phyloP scores from a whole-genome alignment of 768 basidiomycete species.

The Coprinellus micaceus region DNA sequence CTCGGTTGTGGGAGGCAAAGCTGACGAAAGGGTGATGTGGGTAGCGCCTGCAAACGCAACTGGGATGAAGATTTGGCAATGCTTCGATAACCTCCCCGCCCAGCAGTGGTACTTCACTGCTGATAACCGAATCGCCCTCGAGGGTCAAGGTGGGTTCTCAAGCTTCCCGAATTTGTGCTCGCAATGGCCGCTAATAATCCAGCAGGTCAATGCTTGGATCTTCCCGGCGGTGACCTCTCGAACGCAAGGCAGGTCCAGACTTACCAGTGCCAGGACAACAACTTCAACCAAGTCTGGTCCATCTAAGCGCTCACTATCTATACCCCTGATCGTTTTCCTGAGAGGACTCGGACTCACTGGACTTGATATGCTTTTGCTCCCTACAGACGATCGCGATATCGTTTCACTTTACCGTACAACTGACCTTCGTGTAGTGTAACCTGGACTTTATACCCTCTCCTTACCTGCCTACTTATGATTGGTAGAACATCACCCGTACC shows the following conservation, averaged over 20 bases:
- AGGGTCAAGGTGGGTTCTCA: constrained; percentile 19
- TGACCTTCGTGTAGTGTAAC: no score
- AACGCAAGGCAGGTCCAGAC: constrained; percentile 20
- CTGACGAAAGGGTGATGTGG: not conserved
- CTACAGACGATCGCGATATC: no score
- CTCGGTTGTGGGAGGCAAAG: not conserved
- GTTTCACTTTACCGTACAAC: no score
- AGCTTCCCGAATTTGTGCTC: not conserved
- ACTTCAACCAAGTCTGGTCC: constrained; percentile 20
- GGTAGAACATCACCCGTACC: no score
- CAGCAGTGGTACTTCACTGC: constrained; percentile 31
- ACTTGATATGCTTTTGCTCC: no score
- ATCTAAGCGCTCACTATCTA: not conserved
- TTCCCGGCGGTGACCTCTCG: constrained; percentile 17
- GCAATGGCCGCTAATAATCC: not conserved
- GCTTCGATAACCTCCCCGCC: constrained; percentile 29
- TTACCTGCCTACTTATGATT: no score
- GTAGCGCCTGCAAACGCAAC: constrained; percentile 28
- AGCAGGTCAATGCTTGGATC: constrained; percentile 13
- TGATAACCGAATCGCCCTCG: constrained; percentile 27
- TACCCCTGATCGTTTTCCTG: not conserved
- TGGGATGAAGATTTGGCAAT: constrained; percentile 31
- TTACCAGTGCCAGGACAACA: constrained; percentile 18
- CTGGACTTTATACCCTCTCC: no score
- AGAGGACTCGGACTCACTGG: not conserved